phyloP scores from a whole-genome alignment of 768 basidiomycete genomes.

The Pholiota molesta region DNA sequence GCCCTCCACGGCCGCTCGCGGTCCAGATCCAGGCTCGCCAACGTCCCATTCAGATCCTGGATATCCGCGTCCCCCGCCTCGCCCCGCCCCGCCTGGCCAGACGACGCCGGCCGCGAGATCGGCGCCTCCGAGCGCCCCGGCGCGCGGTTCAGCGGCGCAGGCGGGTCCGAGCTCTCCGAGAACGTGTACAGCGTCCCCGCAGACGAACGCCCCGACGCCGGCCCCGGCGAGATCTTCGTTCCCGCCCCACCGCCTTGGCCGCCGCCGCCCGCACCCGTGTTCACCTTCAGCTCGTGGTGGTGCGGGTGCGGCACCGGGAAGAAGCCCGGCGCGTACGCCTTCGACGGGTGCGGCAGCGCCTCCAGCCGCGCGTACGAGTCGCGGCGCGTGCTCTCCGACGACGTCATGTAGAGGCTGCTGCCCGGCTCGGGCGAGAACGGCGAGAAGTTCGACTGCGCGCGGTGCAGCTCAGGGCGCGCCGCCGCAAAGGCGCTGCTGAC shows the following conservation, averaged over 20 bases:
- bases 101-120: constrained; percentile 59
- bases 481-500: constrained; percentile 17
- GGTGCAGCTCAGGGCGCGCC: constrained; percentile 39
- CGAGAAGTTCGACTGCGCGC: constrained; percentile 54
- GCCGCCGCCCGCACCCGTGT: constrained; percentile 15
- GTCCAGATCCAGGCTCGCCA: constrained; percentile 76
- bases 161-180: constrained; percentile 42
- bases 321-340: constrained; percentile 56
- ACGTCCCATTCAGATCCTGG: constrained; percentile 74
- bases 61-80: constrained; percentile 52
- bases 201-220: constrained; percentile 25
- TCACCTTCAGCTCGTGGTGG: constrained; percentile 37
- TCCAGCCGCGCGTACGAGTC: constrained; percentile 43
- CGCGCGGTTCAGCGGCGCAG: constrained; percentile 42
- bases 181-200: constrained; percentile 52
- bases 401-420: constrained; percentile 31
- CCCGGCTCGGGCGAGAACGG: constrained; percentile 83
- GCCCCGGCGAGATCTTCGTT: constrained; percentile 43
- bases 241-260: no score
- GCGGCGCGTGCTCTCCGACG: constrained; percentile 36
- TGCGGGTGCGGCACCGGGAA: constrained; percentile 33
- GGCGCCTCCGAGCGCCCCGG: constrained; percentile 48
- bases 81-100: constrained; percentile 40
- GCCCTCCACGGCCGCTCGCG: constrained; percentile 30
- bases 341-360: constrained; percentile 48